phyloP scores from a whole-genome alignment of 306 rosid species.

The Crataegus laevigata region DNA sequence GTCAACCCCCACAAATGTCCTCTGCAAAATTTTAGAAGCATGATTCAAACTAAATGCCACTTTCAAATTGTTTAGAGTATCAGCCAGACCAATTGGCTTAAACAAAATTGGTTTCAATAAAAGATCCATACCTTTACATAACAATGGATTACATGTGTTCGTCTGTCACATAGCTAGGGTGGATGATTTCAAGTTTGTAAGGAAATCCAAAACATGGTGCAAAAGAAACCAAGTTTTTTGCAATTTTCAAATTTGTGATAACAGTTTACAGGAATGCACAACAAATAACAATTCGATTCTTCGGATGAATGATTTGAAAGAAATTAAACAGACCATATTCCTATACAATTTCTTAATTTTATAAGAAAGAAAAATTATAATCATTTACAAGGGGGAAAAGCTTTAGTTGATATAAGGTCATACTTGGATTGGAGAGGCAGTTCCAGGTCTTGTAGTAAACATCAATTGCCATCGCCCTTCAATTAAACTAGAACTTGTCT shows the following conservation, averaged over 20 bases:
- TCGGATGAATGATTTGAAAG: neutral
- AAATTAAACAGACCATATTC: neutral
- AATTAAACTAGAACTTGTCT: constrained; percentile 68
- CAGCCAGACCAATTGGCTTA: neutral
- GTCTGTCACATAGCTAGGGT: neutral
- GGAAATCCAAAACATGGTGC: neutral
- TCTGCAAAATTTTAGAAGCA: constrained; percentile 33
- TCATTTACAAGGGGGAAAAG: too few species aligned
- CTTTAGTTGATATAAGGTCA: neutral
- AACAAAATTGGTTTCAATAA: neutral
- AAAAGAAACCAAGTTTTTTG: neutral
- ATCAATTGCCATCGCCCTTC: constrained; percentile 93
- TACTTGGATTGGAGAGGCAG: constrained; percentile 93
- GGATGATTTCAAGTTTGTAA: neutral
- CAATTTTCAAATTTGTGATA: neutral
- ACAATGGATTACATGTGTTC: neutral
- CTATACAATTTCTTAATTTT: neutral
- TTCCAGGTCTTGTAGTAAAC: constrained; percentile 89
- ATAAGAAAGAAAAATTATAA: neutral
- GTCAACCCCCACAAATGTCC: constrained; percentile 96
- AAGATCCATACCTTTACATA: neutral
- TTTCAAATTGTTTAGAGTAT: neutral
- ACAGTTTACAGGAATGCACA: neutral
- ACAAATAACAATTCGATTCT: neutral
- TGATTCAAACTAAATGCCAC: neutral